Evolutionary conservation across 768 basidiomycete species (phyloP), one percentile per base, ranked within the genome.

Genomic region (Pleurotus pulmonarius): DNA sequence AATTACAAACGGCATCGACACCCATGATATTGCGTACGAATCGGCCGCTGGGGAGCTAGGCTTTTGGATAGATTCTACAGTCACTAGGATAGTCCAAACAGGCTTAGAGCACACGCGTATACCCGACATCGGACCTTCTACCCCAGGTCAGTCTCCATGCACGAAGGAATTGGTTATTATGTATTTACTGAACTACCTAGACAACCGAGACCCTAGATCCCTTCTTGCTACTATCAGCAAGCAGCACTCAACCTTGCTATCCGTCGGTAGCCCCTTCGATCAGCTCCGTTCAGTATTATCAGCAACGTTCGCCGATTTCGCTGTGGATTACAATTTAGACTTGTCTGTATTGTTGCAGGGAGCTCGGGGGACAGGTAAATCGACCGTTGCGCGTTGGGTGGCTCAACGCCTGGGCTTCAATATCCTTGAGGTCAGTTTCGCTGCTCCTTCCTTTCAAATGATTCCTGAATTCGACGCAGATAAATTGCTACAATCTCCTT

Each of bases 401-500:
- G 81, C 87, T 5, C 77, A 78, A 46, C 70, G 71, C 3, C 70
- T 93, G 2, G 93, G 92, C 11, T 77, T 94, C 56, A 92, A 94
- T 68, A 57, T 92, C 0, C 75, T 91, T 11, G 90, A 94, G 78
- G 94, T 90, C 59, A 55, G 65, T 46, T 15, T 43, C 16, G 46
- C 16, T 55, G 9, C 8, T 24, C 18, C 45, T 18, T 18, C 7
- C 37, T 8, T 44, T 45, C 11, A 45, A 24, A 9, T 20, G 49
- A 12, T 54, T 51, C 45, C 39, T 49, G 39, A 44, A 43, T 26
- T 40, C 47, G 49, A 22, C 43, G 43, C 59, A 98, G 94, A 76
- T 96, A 45, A 86, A 97, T 59, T 95, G 93, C 66, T 98, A 85
- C 66, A 83, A 92, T 54, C 63, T 94, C 4, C 63, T 94, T 5